Conservation (phyloP, 306 rosid species). For the Heteromeles arbutifolia region DNA sequence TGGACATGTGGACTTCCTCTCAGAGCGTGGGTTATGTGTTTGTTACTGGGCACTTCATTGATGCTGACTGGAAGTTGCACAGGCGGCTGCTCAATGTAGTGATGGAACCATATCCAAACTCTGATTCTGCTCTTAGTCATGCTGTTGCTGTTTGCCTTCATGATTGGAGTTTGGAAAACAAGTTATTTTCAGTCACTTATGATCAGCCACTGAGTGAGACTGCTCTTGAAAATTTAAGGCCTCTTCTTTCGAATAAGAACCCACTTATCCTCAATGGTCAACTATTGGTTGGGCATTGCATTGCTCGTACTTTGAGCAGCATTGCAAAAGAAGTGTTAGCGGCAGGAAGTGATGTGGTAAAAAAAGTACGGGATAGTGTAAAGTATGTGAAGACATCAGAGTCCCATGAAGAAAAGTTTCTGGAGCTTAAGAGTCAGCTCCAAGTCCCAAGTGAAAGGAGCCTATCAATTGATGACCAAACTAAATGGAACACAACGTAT, state of each 20-base stretch:
- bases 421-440: constrained; percentile 74
- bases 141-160: constrained; percentile 86
- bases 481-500: constrained; percentile 82
- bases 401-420: constrained; percentile 73
- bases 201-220: constrained; percentile 40
- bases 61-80: constrained; percentile 83
- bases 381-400: constrained; percentile 88
- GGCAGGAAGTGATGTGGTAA: constrained; percentile 39
- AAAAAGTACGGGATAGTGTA: constrained; percentile 67
- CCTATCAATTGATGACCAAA: constrained; percentile 70
- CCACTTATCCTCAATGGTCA: constrained; percentile 80
- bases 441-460: constrained; percentile 81
- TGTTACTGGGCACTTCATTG: constrained; percentile 83
- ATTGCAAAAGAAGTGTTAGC: constrained; percentile 60
- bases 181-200: constrained; percentile 70
- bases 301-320: constrained; percentile 67
- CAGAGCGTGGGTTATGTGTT: constrained; percentile 85
- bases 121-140: constrained; percentile 65
- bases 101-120: constrained; percentile 92
- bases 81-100: constrained; percentile 82
- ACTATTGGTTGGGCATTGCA: constrained; percentile 65
- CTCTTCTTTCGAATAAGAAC: constrained; percentile 66
- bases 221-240: constrained; percentile 66
- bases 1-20: constrained; percentile 75
- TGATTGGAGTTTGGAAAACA: constrained; percentile 78